These are phyloP conservation scores for Diaporthe australafricana DNA, from an alignment of 2,329 filamentous ascomycete species.

Conservation along the genomic window DNA sequence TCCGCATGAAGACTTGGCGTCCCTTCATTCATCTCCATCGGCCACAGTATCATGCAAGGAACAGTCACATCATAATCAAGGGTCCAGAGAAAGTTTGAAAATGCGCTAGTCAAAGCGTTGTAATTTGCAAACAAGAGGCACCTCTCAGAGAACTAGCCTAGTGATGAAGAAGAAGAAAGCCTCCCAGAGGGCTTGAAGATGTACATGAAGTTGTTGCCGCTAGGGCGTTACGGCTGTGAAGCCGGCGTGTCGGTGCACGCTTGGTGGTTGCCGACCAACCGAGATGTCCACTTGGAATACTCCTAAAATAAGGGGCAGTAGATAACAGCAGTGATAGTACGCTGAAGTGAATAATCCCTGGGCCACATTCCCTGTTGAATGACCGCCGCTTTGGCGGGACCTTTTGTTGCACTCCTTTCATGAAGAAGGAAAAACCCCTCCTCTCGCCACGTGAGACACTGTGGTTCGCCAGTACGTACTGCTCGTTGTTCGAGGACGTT, in stretches of 20 bases:
- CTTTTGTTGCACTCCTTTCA: background rate
- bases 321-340: background rate
- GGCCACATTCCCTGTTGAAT: background rate
- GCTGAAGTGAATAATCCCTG: background rate
- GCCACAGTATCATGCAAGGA: background rate
- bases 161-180: background rate
- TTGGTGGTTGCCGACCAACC: background rate
- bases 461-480: background rate
- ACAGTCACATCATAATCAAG: background rate
- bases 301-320: background rate
- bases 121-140: slow-evolving; percentile 8
- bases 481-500: background rate
- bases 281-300: background rate
- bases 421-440: background rate
- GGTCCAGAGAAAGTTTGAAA: background rate
- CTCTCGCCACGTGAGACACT: background rate
- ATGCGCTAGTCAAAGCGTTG: slow-evolving; percentile 15
- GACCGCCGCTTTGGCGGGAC: slow-evolving; percentile 5
- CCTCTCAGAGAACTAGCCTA: slow-evolving; percentile 19
- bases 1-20: too few relatives aligned
- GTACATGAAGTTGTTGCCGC: slow-evolving; percentile 2
- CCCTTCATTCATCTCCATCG: background rate
- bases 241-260: background rate
- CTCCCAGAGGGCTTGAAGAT: background rate
- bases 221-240: background rate